A percentile compares a stretch with the other conserved stretches of the same genome.
phyloP scores from a whole-genome alignment of 441 rosid species.

The Pelargonium fulgidum region DNA sequence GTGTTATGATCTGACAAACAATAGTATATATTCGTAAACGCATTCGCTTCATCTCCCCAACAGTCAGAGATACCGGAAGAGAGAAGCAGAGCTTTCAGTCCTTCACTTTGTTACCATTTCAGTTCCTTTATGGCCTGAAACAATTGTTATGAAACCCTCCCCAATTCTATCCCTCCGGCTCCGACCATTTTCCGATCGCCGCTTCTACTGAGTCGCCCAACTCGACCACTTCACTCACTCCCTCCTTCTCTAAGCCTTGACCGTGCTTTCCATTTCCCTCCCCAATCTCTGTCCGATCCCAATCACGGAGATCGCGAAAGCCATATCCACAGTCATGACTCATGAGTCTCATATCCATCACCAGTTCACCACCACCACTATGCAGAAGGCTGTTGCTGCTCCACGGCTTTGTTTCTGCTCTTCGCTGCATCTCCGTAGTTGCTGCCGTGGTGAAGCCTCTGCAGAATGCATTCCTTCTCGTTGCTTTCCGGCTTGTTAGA shows the following conservation, averaged over 20 bases:
- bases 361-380: conserved; percentile 31
- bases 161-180: no score
- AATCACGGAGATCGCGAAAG: conserved; percentile 20
- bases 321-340: conserved; percentile 15
- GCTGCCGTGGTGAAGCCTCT: conserved; percentile 51
- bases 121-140: no score
- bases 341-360: conserved; percentile 23
- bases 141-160: no score
- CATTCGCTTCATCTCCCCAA: no score
- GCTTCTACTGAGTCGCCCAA: no score
- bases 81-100: no score
- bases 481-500: conserved; percentile 82
- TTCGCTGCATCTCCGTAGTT: conserved; percentile 65
- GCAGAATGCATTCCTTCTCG: conserved; percentile 48
- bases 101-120: no score
- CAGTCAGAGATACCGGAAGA: no score
- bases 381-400: conserved; percentile 47
- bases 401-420: conserved; percentile 55
- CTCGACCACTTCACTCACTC: neutral
- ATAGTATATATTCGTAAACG: no score
- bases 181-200: no score
- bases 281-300: conserved; percentile 25
- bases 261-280: conserved; percentile 17
- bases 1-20: no score
- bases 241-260: neutral